A percentile compares a stretch with the other conserved stretches of the same genome.
Evolutionary conservation across 441 rosid species (phyloP).

Genomic region (Breynia disticha): DNA sequence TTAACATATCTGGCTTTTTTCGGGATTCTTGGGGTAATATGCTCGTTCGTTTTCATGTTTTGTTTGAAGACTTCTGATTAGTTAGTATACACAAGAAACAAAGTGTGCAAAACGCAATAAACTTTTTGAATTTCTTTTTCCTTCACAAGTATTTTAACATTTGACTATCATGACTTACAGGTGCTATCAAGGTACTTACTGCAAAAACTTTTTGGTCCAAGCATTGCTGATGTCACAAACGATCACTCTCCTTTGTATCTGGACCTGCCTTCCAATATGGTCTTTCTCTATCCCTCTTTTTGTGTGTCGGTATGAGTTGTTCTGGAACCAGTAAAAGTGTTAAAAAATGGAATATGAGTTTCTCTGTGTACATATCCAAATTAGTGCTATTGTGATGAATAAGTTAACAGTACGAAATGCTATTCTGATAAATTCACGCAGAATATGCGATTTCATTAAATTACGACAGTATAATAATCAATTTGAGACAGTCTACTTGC

Average conservation of each 20-base stretch:
- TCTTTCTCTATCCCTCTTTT: slow-evolving; percentile 16
- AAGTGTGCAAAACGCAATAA: too few species aligned
- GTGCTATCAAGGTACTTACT: slow-evolving; percentile 64
- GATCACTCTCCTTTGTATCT: slow-evolving; percentile 49
- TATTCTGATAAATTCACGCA: background rate
- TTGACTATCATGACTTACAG: slow-evolving; percentile 26
- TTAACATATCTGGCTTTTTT: slow-evolving; percentile 67
- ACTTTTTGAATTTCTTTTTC: too few species aligned
- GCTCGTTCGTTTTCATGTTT: background rate
- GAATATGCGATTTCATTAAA: background rate
- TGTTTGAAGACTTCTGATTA: slow-evolving; percentile 4
- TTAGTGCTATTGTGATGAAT: too few species aligned
- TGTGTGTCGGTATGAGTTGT: too few species aligned
- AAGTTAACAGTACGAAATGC: background rate
- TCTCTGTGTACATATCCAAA: too few species aligned
- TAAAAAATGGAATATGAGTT: too few species aligned
- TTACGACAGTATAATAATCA: background rate
- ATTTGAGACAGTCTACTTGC: background rate
- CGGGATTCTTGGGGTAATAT: slow-evolving; percentile 80
- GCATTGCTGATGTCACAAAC: slow-evolving; percentile 48
- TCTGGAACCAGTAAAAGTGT: too few species aligned
- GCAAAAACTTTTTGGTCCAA: slow-evolving; percentile 72
- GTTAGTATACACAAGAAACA: too few species aligned
- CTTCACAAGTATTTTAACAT: slow-evolving; percentile 2
- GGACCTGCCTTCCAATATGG: slow-evolving; percentile 93